Conservation (phyloP, 2,329 filamentous ascomycete species). For the Lecanosticta acicola region DNA sequence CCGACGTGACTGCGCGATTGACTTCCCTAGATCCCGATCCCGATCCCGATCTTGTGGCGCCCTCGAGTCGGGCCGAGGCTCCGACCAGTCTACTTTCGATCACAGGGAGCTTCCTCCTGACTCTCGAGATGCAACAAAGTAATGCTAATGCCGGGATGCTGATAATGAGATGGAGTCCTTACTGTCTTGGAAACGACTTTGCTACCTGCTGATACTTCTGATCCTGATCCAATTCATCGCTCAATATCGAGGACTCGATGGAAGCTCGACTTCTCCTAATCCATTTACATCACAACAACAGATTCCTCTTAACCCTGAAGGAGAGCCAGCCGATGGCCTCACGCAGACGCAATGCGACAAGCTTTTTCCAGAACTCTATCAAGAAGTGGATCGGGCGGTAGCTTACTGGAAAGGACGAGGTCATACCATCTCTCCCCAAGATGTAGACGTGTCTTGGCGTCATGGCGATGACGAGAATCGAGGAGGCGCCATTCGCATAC, state of each 20-base stretch:
- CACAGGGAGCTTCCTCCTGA: too few relatives aligned
- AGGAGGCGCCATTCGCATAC: slow-evolving; percentile 12
- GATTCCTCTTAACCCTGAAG: not conserved
- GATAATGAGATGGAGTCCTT: not conserved
- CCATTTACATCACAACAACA: not conserved
- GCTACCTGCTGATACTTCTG: not conserved
- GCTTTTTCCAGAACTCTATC: slow-evolving; percentile 26
- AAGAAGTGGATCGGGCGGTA: slow-evolving; percentile 26
- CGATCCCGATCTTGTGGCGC: too few relatives aligned
- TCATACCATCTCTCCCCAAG: slow-evolving; percentile 18
- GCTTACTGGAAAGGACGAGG: slow-evolving; percentile 16
- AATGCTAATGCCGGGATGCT: too few relatives aligned
- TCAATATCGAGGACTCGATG: not conserved
- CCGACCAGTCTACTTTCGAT: too few relatives aligned
- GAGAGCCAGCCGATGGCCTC: not conserved
- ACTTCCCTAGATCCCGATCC: too few relatives aligned
- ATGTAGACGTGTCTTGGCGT: slow-evolving; percentile 13
- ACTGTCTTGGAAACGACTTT: slow-evolving; percentile 8
- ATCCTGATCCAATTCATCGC: not conserved
- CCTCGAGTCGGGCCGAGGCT: too few relatives aligned
- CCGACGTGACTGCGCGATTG: too few relatives aligned
- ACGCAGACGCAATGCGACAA: slow-evolving; percentile 19
- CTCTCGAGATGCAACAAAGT: not conserved
- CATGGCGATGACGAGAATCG: not conserved
- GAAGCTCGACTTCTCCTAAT: not conserved